Evolutionary conservation across 495 filamentous ascomycete genomes (phyloP), one percentile per base, ranked within the genome.

Genomic region (Lasiosphaeria hispida): DNA sequence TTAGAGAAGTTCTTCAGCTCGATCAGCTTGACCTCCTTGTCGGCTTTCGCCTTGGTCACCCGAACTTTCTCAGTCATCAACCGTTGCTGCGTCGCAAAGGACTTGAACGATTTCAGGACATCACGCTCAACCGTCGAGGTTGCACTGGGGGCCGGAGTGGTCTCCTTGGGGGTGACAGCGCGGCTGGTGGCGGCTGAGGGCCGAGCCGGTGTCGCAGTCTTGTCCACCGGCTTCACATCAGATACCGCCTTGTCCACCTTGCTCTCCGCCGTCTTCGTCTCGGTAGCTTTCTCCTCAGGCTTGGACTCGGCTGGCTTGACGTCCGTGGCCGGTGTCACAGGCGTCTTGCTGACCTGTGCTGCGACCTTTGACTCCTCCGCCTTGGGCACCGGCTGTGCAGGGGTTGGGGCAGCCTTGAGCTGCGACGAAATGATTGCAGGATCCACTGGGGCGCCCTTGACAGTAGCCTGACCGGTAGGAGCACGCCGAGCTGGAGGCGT

Each of bases 1-100:
- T 87, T 77, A 0, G 95, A 90, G 66, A 99, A 99, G 61, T 91
- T 96, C 82, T 92, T 92, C 55, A 99, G 75, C 66, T 99, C 94
- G 57, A 88, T 92, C 53, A 99, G 69, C 75, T 95, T 97, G 61
- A 92, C 81, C 58, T 89, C 88, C 67, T 95, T 94, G 62, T 97
- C 90, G 23, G 86, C 85, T 58, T 87, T 90, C 17, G 83, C 84
- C 67, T 91, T 89, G 50, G 80, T 82, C 59, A 85, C 78, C 41
- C 88, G 84, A 52, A 82, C 72, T 66, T 93, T 91, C 69, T 96
- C 90, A 13, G 74, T 79, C 49, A 82, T 85, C 23, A 69, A 62
- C 54, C 79, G 72, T 60, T 84, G 73, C 35, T 69, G 68, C 17
- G 68, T 66, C 15, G 91, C 88, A 66, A 97, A 97, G 30, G 81